Percentiles rank a stretch among this genome's conserved stretches.
Evolutionary conservation across 106 monocot species (phyloP).

Genomic region (Apostasia ramifera): DNA sequence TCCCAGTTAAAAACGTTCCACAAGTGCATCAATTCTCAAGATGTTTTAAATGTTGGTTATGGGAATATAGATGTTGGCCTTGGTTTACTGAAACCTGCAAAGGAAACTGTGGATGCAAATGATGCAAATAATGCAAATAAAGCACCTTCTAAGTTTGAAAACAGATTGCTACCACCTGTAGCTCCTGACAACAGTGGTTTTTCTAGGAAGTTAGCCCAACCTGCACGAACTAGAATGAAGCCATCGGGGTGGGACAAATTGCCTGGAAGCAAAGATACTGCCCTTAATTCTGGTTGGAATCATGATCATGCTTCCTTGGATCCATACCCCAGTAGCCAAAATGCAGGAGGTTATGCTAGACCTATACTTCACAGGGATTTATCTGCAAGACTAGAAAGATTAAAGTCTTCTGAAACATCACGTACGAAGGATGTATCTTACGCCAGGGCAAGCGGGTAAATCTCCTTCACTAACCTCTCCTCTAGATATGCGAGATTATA

Average conservation of each 20-base stretch:
- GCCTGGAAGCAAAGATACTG: conserved; percentile 25
- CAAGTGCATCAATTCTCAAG: conserved; percentile 3
- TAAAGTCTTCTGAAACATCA: conserved; percentile 30
- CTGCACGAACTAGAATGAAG: conserved; percentile 30
- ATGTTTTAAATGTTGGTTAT: conserved; percentile 17
- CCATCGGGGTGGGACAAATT: conserved; percentile 71
- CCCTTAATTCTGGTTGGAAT: conserved; percentile 5
- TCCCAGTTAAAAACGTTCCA: conserved; percentile 6
- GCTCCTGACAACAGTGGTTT: conserved; percentile 15
- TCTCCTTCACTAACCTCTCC: neutral
- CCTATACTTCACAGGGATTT: conserved; percentile 22
- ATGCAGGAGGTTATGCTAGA: neutral
- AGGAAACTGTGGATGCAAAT: neutral
- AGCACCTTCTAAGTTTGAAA: neutral
- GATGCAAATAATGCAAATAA: conserved; percentile 7
- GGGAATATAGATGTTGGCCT: conserved; percentile 4
- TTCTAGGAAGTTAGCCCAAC: conserved; percentile 6
- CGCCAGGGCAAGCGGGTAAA: conserved; percentile 50
- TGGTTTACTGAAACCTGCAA: neutral
- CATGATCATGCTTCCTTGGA: conserved; percentile 2
- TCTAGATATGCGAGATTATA: neutral
- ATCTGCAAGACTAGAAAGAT: conserved; percentile 29
- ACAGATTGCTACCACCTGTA: neutral
- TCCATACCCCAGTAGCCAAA: conserved; percentile 9
- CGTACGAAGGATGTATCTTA: conserved; percentile 32